Evolutionary conservation across 208 protist species (phyloP).

Genomic region (Sergeia podlipaevii): DNA sequence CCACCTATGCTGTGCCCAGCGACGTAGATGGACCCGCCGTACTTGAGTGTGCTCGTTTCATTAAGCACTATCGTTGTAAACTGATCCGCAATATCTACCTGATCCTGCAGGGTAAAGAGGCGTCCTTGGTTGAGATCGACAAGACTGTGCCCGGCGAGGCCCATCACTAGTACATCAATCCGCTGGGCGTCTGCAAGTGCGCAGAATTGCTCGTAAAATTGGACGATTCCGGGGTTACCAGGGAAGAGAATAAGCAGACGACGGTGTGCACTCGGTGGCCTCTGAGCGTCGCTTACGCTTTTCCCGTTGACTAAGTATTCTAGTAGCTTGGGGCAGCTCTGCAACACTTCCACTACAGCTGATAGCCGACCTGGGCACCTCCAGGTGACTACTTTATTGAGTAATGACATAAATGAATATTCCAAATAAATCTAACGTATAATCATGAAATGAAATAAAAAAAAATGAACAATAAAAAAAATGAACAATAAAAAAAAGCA

Average conservation of each 20-base stretch:
- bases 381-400: conserved; percentile 24
- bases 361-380: conserved; percentile 13
- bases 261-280: conserved; percentile 12
- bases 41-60: conserved; percentile 15
- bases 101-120: conserved; percentile 64
- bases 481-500: conserved; percentile 8
- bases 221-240: conserved; percentile 67
- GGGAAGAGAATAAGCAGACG: conserved; percentile 63
- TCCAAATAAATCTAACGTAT: not conserved
- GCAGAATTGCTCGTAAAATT: conserved; percentile 62
- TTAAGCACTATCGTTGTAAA: conserved; percentile 30
- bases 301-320: conserved; percentile 11
- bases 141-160: conserved; percentile 64
- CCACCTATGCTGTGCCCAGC: conserved; percentile 83
- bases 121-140: conserved; percentile 47
- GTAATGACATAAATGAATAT: not conserved
- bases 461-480: conserved; percentile 9
- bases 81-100: conserved; percentile 54
- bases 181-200: conserved; percentile 12
- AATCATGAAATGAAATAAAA: conserved; percentile 7
- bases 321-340: conserved; percentile 53
- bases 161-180: conserved; percentile 75
- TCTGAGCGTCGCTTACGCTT: not conserved
- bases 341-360: conserved; percentile 54
- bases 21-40: conserved; percentile 46